phyloP scores from a whole-genome alignment of 208 protist species.

The Vickermania ingenoplastis region DNA sequence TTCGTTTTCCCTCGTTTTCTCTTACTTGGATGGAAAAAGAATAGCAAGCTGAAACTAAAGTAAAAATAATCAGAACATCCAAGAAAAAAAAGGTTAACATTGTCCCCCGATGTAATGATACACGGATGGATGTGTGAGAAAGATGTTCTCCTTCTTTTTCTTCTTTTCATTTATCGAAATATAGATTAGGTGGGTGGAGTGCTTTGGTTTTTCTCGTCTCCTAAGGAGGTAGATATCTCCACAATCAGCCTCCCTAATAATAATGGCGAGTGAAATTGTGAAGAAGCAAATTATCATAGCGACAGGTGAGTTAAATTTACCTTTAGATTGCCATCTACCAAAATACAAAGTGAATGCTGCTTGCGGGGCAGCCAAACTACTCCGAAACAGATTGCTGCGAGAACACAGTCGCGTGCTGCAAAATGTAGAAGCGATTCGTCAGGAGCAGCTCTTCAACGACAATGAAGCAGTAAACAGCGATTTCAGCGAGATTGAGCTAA shows the following conservation, averaged over 20 bases:
- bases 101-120: too few species aligned
- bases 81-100: too few species aligned
- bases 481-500: neutral
- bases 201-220: too few species aligned
- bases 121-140: too few species aligned
- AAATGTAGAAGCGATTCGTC: slow-evolving; percentile 42
- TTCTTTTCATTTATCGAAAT: neutral
- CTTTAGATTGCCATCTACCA: slow-evolving; percentile 26
- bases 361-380: slow-evolving; percentile 61
- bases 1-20: neutral
- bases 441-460: slow-evolving; percentile 51
- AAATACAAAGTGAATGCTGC: slow-evolving; percentile 27
- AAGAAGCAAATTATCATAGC: slow-evolving; percentile 62
- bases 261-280: slow-evolving; percentile 61
- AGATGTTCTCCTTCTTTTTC: slow-evolving; percentile 5
- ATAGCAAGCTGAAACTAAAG: too few species aligned
- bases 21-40: too few species aligned
- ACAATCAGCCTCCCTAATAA: too few species aligned
- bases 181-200: too few species aligned
- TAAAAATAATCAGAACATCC: too few species aligned
- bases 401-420: slow-evolving; percentile 60
- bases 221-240: too few species aligned
- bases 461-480: slow-evolving; percentile 19
- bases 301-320: slow-evolving; percentile 44
- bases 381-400: slow-evolving; percentile 63